Evolutionary conservation across 139 green algal species (phyloP).

Genomic region (Haematococcus lacustris): DNA sequence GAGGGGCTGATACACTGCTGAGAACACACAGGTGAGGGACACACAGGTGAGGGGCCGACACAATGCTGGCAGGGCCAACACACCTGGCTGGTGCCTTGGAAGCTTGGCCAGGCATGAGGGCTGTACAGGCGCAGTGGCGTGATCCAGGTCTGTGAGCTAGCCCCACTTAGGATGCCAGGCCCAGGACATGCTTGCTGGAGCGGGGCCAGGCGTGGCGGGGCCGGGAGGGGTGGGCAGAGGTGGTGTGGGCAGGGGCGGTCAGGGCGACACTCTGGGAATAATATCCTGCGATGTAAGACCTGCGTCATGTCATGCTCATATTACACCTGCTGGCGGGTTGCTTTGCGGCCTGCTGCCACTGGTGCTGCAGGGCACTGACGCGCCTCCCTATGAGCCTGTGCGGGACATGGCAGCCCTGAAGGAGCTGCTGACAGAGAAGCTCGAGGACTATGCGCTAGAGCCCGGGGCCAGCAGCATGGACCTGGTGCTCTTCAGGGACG

Average conservation of each 20-base stretch:
- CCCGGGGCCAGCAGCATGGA: conserved; percentile 65
- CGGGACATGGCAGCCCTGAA: conserved; percentile 59
- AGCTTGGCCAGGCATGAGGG: too few relatives aligned
- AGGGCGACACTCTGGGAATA: too few relatives aligned
- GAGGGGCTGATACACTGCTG: too few relatives aligned
- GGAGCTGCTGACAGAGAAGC: conserved; percentile 58
- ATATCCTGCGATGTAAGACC: not conserved
- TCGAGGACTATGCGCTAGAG: conserved; percentile 77
- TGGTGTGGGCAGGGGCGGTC: too few relatives aligned
- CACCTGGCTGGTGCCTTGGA: too few relatives aligned
- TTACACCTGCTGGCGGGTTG: not conserved
- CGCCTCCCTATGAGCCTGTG: conserved; percentile 72
- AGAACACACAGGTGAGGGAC: too few relatives aligned
- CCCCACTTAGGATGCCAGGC: not conserved
- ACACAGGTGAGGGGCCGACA: too few relatives aligned
- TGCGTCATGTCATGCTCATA: not conserved
- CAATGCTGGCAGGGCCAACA: too few relatives aligned
- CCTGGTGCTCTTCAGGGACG: conserved; percentile 81
- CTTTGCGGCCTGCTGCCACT: not conserved
- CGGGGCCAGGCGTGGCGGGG: not conserved
- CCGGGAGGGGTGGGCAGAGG: too few relatives aligned
- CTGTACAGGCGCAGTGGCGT: too few relatives aligned
- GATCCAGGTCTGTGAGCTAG: too few relatives aligned
- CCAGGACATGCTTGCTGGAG: not conserved
- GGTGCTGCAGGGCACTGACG: conserved; percentile 39